Evolutionary conservation across 257 asterid species (phyloP), one percentile per base, ranked within the genome.

Genomic region (Nicotiana knightiana): DNA sequence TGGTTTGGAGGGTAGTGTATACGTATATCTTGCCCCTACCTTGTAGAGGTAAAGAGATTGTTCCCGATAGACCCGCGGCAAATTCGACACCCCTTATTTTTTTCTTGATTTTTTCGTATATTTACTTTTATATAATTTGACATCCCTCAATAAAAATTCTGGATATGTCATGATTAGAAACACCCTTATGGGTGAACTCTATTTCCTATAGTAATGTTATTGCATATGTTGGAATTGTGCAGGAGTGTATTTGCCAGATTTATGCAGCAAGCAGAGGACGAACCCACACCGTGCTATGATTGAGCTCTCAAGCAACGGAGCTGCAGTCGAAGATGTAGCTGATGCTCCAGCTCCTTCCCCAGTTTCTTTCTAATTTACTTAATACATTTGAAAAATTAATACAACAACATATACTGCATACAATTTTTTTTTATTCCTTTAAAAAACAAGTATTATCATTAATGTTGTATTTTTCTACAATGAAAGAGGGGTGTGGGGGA

Each of bases 201-300:
- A 6, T 43, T 8, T 43, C 51, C 51, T 9, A 43, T 0, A 9
- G 0, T 43, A 9, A 2, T 43, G 12, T 43, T 43, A 46, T 33
- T 43, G 32, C 17, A 18, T 43, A 43, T 43, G 12, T 70, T 82
- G 5, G 33, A 65, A 39, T 43, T 64, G 21, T 82, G 83, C 81
- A 93, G 98, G 97, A 51, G 94, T 89, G 4, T 91, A 62, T 81
- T 88, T 94, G 87, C 97, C 97, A 0, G 65, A 84, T 7, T 88
- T 94, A 1, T 94, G 98, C 48, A 82, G 88, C 85, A 90, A 86
- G 32, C 97, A 88, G 71, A 91, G 63, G 84, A 67, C 82, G 32
- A 89, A 80, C 83, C 92, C 95, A 61, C 97, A 59, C 82, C 92
- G 97, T 11, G 90, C 92, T 16, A 90, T 91, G 97, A 4, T 86